Percentiles rank a stretch among this genome's conserved stretches.
These are phyloP conservation scores for Falciphora oryzae DNA, from an alignment of 2,329 filamentous ascomycete species.

Conservation along the genomic window DNA sequence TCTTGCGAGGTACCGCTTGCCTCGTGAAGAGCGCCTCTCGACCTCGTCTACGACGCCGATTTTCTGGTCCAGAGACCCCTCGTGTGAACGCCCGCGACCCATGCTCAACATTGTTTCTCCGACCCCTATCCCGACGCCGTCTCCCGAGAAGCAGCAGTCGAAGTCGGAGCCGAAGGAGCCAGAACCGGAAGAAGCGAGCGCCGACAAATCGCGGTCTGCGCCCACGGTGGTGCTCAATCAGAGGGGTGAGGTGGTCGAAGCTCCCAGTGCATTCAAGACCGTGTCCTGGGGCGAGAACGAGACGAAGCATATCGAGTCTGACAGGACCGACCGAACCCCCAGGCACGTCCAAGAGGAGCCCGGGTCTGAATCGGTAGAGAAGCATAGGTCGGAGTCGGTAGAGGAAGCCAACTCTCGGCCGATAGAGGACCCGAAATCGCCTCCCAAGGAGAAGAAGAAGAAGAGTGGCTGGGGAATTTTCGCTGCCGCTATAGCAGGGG, in stretches of 20 bases:
- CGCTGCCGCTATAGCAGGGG: slow-evolving; percentile 19
- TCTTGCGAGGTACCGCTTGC: slow-evolving; percentile 29
- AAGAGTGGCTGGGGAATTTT: slow-evolving; percentile 46
- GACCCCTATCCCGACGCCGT: slow-evolving; percentile 50
- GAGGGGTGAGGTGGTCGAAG: slow-evolving; percentile 37
- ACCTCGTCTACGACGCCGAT: slow-evolving; percentile 24
- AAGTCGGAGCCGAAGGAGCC: slow-evolving; percentile 15
- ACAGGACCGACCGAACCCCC: slow-evolving; percentile 42
- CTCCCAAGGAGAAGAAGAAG: slow-evolving; percentile 22
- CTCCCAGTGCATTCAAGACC: slow-evolving; percentile 37
- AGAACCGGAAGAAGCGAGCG: slow-evolving; percentile 11
- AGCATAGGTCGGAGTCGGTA: too few relatives aligned
- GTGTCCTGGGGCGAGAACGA: slow-evolving; percentile 62
- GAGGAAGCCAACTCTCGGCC: not conserved
- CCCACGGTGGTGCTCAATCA: slow-evolving; percentile 17
- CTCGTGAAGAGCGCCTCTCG: slow-evolving; percentile 18
- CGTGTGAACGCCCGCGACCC: slow-evolving; percentile 49
- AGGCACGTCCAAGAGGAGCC: not conserved
- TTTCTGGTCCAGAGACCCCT: slow-evolving; percentile 45
- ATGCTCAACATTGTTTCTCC: slow-evolving; percentile 56
- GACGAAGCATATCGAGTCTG: slow-evolving; percentile 57
- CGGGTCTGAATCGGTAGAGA: too few relatives aligned
- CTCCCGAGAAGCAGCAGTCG: slow-evolving; percentile 33
- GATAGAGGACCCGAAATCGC: slow-evolving; percentile 23
- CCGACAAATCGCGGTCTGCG: slow-evolving; percentile 16